phyloP scores from a whole-genome alignment of 1,284 basidiomycete species.

The Crepidotus sp. region DNA sequence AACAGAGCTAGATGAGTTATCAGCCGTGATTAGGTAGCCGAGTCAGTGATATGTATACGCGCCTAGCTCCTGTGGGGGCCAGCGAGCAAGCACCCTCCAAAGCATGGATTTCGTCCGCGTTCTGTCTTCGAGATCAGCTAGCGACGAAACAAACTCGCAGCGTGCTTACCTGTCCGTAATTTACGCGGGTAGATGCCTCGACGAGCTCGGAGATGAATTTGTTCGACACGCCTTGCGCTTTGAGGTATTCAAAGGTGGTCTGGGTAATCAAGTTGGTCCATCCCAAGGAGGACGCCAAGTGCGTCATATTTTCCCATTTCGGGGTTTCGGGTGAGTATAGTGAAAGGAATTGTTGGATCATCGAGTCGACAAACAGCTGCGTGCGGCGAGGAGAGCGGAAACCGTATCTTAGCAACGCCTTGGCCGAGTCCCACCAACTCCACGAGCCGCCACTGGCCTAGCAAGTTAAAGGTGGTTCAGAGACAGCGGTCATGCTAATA shows the following conservation, averaged over 20 bases:
- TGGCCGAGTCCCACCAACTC: constrained; percentile 68
- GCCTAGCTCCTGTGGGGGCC: constrained; percentile 59
- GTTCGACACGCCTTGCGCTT: constrained; percentile 44
- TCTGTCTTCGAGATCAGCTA: constrained; percentile 28
- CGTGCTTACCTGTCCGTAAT: constrained; percentile 70
- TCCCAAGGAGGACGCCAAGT: constrained; percentile 45
- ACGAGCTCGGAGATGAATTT: constrained; percentile 72
- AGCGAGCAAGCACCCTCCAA: constrained; percentile 71
- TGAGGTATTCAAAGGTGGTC: constrained; percentile 55
- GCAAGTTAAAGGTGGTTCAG: not conserved
- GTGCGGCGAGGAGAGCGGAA: constrained; percentile 55
- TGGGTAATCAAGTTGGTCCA: constrained; percentile 46
- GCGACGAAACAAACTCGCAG: not conserved
- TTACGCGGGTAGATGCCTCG: constrained; percentile 80
- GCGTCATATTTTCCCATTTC: constrained; percentile 56
- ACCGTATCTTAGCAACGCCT: constrained; percentile 78
- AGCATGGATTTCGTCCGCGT: constrained; percentile 71
- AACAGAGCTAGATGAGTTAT: constrained; percentile 37
- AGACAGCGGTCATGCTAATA: constrained; percentile 22
- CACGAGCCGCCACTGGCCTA: constrained; percentile 36
- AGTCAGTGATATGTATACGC: not conserved
- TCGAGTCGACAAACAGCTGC: constrained; percentile 45
- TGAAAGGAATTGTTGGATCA: constrained; percentile 46
- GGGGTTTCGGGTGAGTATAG: constrained; percentile 57
- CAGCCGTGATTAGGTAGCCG: not conserved